These are phyloP conservation scores for Fusarium chaquense DNA, from an alignment of 2,329 filamentous ascomycete species.

Conservation along the genomic window DNA sequence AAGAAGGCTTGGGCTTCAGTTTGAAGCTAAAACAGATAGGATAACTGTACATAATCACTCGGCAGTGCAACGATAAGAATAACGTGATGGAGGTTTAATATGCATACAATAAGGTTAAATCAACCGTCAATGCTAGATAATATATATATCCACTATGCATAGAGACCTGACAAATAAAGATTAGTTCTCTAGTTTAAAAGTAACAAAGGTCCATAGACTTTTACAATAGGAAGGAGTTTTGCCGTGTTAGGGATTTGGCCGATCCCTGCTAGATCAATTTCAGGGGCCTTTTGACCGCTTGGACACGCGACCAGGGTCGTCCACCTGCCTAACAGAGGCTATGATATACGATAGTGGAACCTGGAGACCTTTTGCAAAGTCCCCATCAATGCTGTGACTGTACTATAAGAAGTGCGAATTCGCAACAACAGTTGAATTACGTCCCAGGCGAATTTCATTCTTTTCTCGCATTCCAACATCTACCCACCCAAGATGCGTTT, in stretches of 20 bases:
- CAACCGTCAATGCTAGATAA: too few species aligned
- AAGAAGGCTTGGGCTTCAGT: too few species aligned
- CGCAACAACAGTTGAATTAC: background rate
- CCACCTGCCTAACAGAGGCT: constrained; percentile 4
- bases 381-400: background rate
- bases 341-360: background rate
- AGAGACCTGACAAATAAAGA: background rate
- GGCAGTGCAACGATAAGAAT: too few species aligned
- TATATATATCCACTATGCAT: background rate
- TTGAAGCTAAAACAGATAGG: too few species aligned
- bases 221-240: background rate
- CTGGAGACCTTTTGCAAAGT: constrained; percentile 1
- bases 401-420: background rate
- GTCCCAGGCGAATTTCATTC: background rate
- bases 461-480: background rate
- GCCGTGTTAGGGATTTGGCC: background rate
- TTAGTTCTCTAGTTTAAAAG: background rate
- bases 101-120: too few species aligned
- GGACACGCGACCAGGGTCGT: background rate
- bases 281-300: background rate
- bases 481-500: background rate
- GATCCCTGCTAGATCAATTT: background rate
- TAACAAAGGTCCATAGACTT: background rate
- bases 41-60: too few species aligned
- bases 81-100: too few species aligned